A percentile compares a stretch with the other conserved stretches of the same genome.
Evolutionary conservation across 208 protist species (phyloP).

Genomic region (Crithidia expoeki): DNA sequence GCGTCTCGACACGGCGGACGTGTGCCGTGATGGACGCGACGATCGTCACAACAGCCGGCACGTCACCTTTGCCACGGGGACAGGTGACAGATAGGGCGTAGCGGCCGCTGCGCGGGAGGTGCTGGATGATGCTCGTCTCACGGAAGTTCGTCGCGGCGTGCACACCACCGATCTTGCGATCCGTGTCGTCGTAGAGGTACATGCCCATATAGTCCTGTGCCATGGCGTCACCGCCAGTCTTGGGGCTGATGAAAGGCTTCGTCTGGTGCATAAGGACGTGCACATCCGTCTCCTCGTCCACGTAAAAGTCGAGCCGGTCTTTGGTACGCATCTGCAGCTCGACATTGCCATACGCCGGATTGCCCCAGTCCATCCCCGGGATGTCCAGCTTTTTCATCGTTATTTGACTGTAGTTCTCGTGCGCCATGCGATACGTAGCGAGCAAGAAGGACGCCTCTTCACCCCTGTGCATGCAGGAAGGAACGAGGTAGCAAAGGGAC

Average conservation of each 20-base stretch:
- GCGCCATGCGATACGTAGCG: conserved; percentile 43
- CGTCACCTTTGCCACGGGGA: conserved; percentile 54
- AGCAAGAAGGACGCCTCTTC: conserved; percentile 58
- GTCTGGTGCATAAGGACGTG: conserved; percentile 78
- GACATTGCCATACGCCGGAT: conserved; percentile 46
- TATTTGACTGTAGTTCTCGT: conserved; percentile 49
- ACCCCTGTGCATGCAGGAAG: conserved; percentile 62
- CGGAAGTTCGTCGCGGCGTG: conserved; percentile 82
- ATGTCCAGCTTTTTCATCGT: conserved; percentile 52
- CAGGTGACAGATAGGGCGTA: conserved; percentile 80
- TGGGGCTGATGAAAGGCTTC: conserved; percentile 48
- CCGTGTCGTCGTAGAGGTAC: conserved; percentile 83
- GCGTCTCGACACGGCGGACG: conserved; percentile 60
- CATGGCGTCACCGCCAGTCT: conserved; percentile 67
- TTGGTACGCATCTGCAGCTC: conserved; percentile 52
- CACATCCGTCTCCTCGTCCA: conserved; percentile 67
- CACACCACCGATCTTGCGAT: conserved; percentile 67
- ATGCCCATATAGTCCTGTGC: conserved; percentile 78
- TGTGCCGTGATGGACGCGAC: conserved; percentile 44
- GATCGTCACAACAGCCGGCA: conserved; percentile 58
- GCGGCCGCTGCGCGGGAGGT: conserved; percentile 56
- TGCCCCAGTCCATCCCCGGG: conserved; percentile 46
- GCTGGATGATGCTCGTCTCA: conserved; percentile 73
- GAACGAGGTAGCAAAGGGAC: conserved; percentile 77
- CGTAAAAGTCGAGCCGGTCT: conserved; percentile 81